A percentile compares a stretch with the other conserved stretches of the same genome.
phyloP scores from a whole-genome alignment of 129 eudicot genomes.

The Helianthus annuus region HanXRQr2.0-SUNRISE NC_035447.2:40311049-40311548 shows the following conservation, averaged over 20 bases:
- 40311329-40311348: not conserved
- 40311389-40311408: not conserved
- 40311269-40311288: not conserved
- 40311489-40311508: not conserved
- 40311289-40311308: too few relatives aligned
- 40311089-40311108: too few relatives aligned
- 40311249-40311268: not conserved
- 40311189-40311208: not conserved
- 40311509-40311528: not conserved
- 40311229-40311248: not conserved
- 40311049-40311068: too few relatives aligned
- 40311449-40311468: not conserved
- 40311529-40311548: not conserved
- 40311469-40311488: not conserved
- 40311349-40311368: conserved; percentile 1
- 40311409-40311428: not conserved
- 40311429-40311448: not conserved
- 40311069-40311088: too few relatives aligned
- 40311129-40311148: too few relatives aligned
- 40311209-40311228: not conserved
- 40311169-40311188: too few relatives aligned
- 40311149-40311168: too few relatives aligned
- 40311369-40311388: not conserved
- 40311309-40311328: too few relatives aligned
- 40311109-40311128: too few relatives aligned